These are phyloP conservation scores for Epichloe amarillans DNA, from an alignment of 2,329 filamentous ascomycete species.

Conservation along the genomic window DNA sequence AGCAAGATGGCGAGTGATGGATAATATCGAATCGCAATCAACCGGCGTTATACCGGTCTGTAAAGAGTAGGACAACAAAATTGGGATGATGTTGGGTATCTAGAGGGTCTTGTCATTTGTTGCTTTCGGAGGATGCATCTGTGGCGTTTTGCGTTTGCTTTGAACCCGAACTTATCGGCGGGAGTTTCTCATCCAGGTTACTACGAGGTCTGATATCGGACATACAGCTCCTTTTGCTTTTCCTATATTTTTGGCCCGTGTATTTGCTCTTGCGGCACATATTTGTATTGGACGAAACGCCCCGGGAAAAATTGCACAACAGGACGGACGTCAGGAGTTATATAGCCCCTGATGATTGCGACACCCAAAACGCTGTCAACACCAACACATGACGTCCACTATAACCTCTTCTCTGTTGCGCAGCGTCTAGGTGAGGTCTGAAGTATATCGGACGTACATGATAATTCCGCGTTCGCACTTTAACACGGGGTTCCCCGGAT, in stretches of 20 bases:
- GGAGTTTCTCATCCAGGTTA: not conserved
- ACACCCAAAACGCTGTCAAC: not conserved
- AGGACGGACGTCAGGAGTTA: not conserved
- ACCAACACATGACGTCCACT: no score
- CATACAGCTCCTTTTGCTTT: not conserved
- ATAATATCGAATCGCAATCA: not conserved
- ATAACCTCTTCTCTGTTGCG: no score
- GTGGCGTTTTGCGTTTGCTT: not conserved
- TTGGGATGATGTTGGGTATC: not conserved
- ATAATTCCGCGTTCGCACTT: no score
- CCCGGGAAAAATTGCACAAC: not conserved
- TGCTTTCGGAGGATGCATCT: constrained; percentile 1
- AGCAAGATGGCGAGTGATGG: not conserved
- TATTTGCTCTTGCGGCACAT: not conserved
- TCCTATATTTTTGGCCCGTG: not conserved
- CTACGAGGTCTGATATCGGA: not conserved
- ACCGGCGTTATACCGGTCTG: not conserved
- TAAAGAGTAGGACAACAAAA: not conserved
- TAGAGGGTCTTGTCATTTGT: not conserved
- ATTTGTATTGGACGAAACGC: not conserved
- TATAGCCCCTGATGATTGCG: not conserved
- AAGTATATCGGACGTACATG: no score
- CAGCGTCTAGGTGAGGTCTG: no score
- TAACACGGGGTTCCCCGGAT: no score
- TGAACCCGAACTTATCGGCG: not conserved